Conservation (phyloP, 495 filamentous ascomycete species). For the Tuber magnatum region DNA sequence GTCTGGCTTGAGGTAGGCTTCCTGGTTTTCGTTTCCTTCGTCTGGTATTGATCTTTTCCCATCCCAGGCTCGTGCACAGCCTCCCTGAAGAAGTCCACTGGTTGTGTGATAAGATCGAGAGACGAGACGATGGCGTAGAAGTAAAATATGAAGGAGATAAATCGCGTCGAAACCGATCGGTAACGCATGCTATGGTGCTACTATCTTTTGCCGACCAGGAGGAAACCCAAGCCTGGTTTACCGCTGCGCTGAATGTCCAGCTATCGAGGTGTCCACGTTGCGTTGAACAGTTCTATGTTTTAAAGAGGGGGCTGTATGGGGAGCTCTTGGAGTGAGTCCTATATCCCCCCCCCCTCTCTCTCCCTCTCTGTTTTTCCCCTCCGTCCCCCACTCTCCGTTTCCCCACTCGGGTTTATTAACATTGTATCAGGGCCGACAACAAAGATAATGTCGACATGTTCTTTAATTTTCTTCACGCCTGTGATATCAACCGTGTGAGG, state of each 20-base stretch:
- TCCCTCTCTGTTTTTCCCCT: not conserved
- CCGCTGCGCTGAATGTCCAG: slow-evolving; percentile 29
- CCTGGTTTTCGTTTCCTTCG: not conserved
- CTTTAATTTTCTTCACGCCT: slow-evolving; percentile 34
- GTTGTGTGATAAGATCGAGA: slow-evolving; percentile 38
- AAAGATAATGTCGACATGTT: slow-evolving; percentile 39
- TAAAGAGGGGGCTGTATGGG: slow-evolving; percentile 34
- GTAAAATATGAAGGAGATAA: slow-evolving; percentile 24
- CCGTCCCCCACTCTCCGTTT: not conserved
- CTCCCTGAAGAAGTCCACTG: slow-evolving; percentile 40
- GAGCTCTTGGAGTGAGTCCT: slow-evolving; percentile 25
- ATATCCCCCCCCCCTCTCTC: not conserved
- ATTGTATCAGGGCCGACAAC: slow-evolving; percentile 31
- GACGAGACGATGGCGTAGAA: slow-evolving; percentile 22
- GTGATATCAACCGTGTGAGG: slow-evolving; percentile 34
- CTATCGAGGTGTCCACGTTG: slow-evolving; percentile 36
- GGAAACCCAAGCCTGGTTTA: slow-evolving; percentile 37
- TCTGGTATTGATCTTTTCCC: not conserved
- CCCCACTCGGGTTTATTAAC: not conserved
- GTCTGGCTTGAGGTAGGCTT: slow-evolving; percentile 15
- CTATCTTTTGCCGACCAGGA: slow-evolving; percentile 38
- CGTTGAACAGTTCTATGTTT: slow-evolving; percentile 32
- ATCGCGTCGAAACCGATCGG: slow-evolving; percentile 30
- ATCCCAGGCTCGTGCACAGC: slow-evolving; percentile 35
- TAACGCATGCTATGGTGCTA: slow-evolving; percentile 36